A percentile compares a stretch with the other conserved stretches of the same genome.
phyloP scores from a whole-genome alignment of 2,329 filamentous ascomycete species.

The Beauveria rudraprayagi region DNA sequence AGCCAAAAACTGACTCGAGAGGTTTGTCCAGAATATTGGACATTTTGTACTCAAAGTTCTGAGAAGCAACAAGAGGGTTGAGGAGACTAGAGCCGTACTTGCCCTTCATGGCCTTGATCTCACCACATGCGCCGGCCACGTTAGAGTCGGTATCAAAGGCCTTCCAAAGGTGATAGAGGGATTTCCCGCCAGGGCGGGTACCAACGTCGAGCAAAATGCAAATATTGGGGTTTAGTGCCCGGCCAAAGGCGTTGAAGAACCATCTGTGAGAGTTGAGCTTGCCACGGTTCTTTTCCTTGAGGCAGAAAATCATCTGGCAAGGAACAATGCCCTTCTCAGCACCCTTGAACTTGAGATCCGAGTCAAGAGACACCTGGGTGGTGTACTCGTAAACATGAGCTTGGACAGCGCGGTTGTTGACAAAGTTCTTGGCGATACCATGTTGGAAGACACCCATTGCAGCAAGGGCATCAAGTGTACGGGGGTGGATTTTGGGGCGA shows the following conservation, averaged over 20 bases:
- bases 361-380: constrained; percentile 90
- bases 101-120: constrained; percentile 96
- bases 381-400: constrained; percentile 99
- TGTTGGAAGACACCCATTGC: constrained; percentile 98
- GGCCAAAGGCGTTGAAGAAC: constrained; percentile 98
- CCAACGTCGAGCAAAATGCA: constrained; percentile 96
- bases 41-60: constrained; percentile 99
- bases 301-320: constrained; percentile 95
- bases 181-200: constrained; percentile 79
- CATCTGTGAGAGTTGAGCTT: constrained; percentile 98
- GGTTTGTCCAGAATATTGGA: constrained; percentile 98
- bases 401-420: constrained; percentile 92
- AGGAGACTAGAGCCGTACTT: constrained; percentile 73
- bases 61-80: constrained; percentile 90
- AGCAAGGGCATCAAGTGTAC: constrained; percentile 87
- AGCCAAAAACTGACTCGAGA: constrained; percentile 92
- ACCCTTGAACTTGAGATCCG: constrained; percentile 96
- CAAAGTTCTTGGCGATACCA: constrained; percentile 95
- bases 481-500: constrained; percentile 78
- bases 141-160: constrained; percentile 97
- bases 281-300: constrained; percentile 96
- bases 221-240: constrained; percentile 86
- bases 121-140: constrained; percentile 91
- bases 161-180: constrained; percentile 98
- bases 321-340: constrained; percentile 98